A percentile compares a stretch with the other conserved stretches of the same genome.
phyloP scores from a whole-genome alignment of 1,284 basidiomycete species.

The Puccinia coronata region DNA sequence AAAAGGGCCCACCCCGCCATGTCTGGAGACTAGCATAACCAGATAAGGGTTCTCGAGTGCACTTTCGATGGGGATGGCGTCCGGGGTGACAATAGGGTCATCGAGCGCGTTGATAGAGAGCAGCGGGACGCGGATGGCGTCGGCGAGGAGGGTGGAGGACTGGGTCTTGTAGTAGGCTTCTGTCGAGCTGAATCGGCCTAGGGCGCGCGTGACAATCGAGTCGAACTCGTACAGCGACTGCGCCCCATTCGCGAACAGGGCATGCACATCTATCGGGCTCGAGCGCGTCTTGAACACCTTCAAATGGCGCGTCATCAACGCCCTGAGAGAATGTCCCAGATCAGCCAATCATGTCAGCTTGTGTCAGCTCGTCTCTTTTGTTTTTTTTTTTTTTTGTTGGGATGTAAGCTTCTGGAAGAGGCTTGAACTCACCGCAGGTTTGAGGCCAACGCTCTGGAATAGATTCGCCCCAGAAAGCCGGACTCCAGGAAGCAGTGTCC shows the following conservation, averaged over 20 bases:
- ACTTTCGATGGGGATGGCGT: conserved; percentile 59
- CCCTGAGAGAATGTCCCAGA: conserved; percentile 54
- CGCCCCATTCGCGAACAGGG: conserved; percentile 53
- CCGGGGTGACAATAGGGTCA: conserved; percentile 77
- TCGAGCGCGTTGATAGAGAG: conserved; percentile 84
- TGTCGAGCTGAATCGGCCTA: conserved; percentile 75
- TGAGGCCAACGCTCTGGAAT: conserved; percentile 55
- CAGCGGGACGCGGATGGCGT: conserved; percentile 59
- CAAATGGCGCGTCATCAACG: conserved; percentile 69
- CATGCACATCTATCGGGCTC: conserved; percentile 53
- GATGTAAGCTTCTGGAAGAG: too few species aligned
- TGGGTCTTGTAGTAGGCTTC: conserved; percentile 72
- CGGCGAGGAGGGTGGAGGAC: conserved; percentile 54
- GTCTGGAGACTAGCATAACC: conserved; percentile 71
- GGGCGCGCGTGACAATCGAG: conserved; percentile 68
- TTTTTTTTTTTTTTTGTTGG: too few species aligned
- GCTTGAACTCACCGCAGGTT: conserved; percentile 52
- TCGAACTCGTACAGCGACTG: conserved; percentile 61
- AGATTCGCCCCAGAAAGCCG: conserved; percentile 51
- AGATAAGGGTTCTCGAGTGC: conserved; percentile 61
- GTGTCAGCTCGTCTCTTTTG: too few species aligned
- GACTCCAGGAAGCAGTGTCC: conserved; percentile 53
- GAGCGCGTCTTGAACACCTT: conserved; percentile 14
- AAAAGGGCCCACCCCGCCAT: conserved; percentile 91
- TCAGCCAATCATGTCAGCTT: too few species aligned